These are phyloP conservation scores for Calonectria naviculata DNA, from an alignment of 2,329 filamentous ascomycete species.

Conservation along the genomic window DNA sequence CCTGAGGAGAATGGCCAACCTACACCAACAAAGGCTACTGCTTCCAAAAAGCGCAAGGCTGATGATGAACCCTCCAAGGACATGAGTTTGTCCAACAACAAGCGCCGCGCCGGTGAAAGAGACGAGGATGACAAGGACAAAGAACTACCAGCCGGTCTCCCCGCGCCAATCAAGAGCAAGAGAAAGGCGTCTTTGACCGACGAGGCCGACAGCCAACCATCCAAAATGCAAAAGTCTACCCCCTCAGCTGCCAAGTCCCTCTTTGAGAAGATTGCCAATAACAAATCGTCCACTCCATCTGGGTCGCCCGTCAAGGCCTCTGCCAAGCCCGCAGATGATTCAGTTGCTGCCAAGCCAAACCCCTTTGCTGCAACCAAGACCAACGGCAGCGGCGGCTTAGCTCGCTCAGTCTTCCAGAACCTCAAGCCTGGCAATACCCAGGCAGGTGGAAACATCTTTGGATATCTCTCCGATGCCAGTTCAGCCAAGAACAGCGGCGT, in stretches of 20 bases:
- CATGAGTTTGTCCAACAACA: constrained; percentile 47
- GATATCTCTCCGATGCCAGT: constrained; percentile 67
- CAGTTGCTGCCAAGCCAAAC: constrained; percentile 45
- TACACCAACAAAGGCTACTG: constrained; percentile 47
- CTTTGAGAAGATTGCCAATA: constrained; percentile 69
- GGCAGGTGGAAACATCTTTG: constrained; percentile 64
- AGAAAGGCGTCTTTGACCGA: constrained; percentile 60
- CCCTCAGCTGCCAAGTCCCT: constrained; percentile 66
- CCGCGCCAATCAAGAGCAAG: constrained; percentile 60
- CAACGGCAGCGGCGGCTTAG: constrained; percentile 45
- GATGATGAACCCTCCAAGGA: constrained; percentile 60
- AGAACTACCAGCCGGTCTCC: constrained; percentile 22
- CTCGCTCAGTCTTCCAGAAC: constrained; percentile 56
- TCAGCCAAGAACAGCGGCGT: constrained; percentile 65
- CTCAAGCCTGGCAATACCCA: constrained; percentile 46
- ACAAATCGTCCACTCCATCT: constrained; percentile 54
- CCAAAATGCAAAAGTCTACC: constrained; percentile 62
- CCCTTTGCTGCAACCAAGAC: constrained; percentile 49
- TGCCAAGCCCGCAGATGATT: constrained; percentile 39
- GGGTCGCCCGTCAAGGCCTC: constrained; percentile 46
- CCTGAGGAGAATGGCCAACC: constrained; percentile 55
- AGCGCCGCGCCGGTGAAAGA: constrained; percentile 56
- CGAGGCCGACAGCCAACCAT: constrained; percentile 60
- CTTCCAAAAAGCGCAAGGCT: constrained; percentile 67
- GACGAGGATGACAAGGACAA: constrained; percentile 53